These are phyloP conservation scores for Capronia coronata DNA, from an alignment of 2,329 filamentous ascomycete species.

Conservation along the genomic window DNA sequence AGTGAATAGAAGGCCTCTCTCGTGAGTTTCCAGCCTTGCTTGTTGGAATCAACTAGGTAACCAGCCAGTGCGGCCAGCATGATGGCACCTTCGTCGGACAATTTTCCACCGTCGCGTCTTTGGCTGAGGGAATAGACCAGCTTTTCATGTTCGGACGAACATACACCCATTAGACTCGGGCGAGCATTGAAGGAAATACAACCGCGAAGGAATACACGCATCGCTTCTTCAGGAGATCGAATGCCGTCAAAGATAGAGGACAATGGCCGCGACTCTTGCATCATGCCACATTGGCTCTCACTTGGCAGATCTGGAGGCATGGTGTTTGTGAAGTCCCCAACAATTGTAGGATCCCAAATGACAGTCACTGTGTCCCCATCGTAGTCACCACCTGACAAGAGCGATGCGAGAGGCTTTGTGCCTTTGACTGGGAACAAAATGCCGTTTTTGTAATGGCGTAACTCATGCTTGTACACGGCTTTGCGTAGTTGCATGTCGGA, in stretches of 20 bases:
- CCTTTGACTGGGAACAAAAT: conserved; percentile 53
- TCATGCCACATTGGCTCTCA: conserved; percentile 44
- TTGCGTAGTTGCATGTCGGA: conserved; percentile 54
- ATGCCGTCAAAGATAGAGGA: conserved; percentile 10
- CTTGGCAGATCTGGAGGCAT: conserved; percentile 35
- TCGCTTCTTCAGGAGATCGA: conserved; percentile 14
- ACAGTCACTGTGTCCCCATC: conserved; percentile 58
- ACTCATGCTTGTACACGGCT: conserved; percentile 45
- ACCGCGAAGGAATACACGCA: conserved; percentile 38
- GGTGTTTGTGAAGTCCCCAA: conserved; percentile 48
- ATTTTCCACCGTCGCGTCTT: conserved; percentile 40
- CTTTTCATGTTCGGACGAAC: conserved; percentile 47
- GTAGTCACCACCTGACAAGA: conserved; percentile 59
- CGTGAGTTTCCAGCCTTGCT: conserved; percentile 40
- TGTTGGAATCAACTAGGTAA: conserved; percentile 43
- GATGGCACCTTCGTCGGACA: conserved; percentile 33
- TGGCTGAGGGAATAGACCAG: conserved; percentile 39
- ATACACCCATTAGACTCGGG: conserved; percentile 46
- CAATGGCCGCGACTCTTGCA: conserved; percentile 34
- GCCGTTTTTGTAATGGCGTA: conserved; percentile 52
- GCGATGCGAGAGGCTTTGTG: conserved; percentile 48
- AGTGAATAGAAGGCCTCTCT: conserved; percentile 34
- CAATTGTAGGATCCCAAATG: conserved; percentile 53
- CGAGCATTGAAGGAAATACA: conserved; percentile 45
- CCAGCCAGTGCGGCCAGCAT: conserved; percentile 40